Conservation (phyloP, 495 filamentous ascomycete genomes). For the Neurospora tetrasperma region DNA sequence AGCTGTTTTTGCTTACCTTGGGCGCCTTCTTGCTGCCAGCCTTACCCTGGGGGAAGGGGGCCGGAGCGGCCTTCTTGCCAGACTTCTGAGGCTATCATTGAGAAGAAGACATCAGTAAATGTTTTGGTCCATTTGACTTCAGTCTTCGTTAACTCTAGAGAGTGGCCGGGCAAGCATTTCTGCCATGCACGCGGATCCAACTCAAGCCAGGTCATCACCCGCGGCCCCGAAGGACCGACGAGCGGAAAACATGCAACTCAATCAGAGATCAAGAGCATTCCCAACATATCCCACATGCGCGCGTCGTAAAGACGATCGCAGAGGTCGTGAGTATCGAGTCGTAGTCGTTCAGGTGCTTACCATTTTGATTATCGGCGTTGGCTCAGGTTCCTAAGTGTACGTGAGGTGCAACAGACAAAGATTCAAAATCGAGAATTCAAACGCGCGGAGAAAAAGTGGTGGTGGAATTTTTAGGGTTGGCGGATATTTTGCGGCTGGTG, state of each 20-base stretch:
- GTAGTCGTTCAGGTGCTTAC: conserved; percentile 30
- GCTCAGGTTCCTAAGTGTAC: conserved; percentile 16
- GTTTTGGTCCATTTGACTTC: conserved; percentile 56
- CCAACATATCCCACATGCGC: not conserved
- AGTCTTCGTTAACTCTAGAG: conserved; percentile 90
- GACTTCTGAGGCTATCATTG: conserved; percentile 99
- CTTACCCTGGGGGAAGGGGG: conserved; percentile 91
- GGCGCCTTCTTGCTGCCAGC: conserved; percentile 89
- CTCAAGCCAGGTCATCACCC: conserved; percentile 83
- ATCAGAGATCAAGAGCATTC: conserved; percentile 20
- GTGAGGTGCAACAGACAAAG: conserved; percentile 17
- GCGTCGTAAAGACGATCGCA: conserved; percentile 6
- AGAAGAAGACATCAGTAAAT: conserved; percentile 96
- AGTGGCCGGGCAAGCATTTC: conserved; percentile 55
- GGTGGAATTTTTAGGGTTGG: conserved; percentile 23
- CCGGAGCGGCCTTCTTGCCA: conserved; percentile 90
- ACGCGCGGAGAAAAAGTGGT: conserved; percentile 16
- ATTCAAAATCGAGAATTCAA: conserved; percentile 11
- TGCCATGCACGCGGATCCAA: conserved; percentile 36
- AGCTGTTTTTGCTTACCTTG: conserved; percentile 57
- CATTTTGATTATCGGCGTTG: conserved; percentile 29
- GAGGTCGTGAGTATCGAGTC: conserved; percentile 11
- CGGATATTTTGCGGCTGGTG: conserved; percentile 16
- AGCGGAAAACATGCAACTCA: conserved; percentile 41
- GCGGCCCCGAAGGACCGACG: conserved; percentile 36